phyloP scores from a whole-genome alignment of 2,329 filamentous ascomycete genomes.

The Colletotrichum caudatum region DNA sequence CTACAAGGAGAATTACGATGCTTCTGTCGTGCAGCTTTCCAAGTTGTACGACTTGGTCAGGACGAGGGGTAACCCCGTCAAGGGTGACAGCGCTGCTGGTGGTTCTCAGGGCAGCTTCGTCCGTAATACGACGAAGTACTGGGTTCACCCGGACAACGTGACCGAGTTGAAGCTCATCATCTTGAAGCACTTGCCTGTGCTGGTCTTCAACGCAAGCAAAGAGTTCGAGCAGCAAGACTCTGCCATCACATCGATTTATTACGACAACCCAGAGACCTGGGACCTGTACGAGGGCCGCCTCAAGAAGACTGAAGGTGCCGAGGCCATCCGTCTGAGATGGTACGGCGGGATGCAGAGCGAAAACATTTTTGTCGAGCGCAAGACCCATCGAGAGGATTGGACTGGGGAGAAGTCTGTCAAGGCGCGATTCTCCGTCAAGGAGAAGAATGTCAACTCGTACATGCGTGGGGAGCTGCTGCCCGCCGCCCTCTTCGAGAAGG shows the following conservation, averaged over 20 bases:
- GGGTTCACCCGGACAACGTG: conserved; percentile 98
- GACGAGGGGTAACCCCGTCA: conserved; percentile 90
- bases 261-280: conserved; percentile 94
- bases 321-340: conserved; percentile 96
- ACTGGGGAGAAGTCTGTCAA: conserved; percentile 99
- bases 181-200: conserved; percentile 94
- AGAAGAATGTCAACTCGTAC: conserved; percentile 97
- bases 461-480: conserved; percentile 87
- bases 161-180: conserved; percentile 98
- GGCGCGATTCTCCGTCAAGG: conserved; percentile 92
- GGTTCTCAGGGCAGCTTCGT: conserved; percentile 95
- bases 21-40: conserved; percentile 93
- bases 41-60: conserved; percentile 95
- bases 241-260: conserved; percentile 98
- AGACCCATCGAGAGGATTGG: conserved; percentile 99
- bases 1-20: conserved; percentile 99
- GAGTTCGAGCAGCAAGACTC: conserved; percentile 92
- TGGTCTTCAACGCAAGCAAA: conserved; percentile 97
- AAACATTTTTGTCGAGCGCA: conserved; percentile 96
- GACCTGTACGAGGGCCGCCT: conserved; percentile 93
- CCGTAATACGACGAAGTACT: conserved; percentile 98
- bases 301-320: conserved; percentile 97
- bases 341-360: conserved; percentile 97
- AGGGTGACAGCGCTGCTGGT: conserved; percentile 91
- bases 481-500: conserved; percentile 93